phyloP scores from a whole-genome alignment of 2,329 filamentous ascomycete species.

The Alternaria postmessia region DNA sequence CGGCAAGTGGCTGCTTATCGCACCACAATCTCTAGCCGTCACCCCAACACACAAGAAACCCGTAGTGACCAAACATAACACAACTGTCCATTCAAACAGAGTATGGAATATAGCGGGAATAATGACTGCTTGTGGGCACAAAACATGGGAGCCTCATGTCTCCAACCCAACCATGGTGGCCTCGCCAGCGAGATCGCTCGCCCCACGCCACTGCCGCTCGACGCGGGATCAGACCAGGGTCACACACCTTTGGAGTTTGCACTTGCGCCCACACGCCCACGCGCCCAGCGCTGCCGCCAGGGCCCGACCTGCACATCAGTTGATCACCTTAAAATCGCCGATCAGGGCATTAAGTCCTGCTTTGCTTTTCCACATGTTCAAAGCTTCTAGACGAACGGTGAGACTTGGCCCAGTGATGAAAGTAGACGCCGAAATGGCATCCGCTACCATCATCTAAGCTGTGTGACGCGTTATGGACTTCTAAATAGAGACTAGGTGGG shows the following conservation, averaged over 20 bases:
- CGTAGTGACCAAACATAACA: background rate
- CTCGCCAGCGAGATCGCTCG: slow-evolving; percentile 1
- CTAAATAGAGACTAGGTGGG: slow-evolving; percentile 2
- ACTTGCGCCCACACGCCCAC: slow-evolving; percentile 1
- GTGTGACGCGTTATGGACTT: slow-evolving; percentile 1
- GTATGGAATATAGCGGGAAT: background rate
- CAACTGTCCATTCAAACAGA: background rate
- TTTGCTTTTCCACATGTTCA: background rate
- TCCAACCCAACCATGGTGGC: background rate
- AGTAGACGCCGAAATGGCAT: background rate
- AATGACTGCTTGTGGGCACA: background rate
- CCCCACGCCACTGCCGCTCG: slow-evolving; percentile 15
- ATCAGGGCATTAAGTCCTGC: background rate
- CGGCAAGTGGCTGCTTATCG: background rate
- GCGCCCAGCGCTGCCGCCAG: slow-evolving; percentile 2
- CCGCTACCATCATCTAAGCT: background rate
- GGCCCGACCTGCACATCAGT: slow-evolving; percentile 8
- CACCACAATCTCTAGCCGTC: background rate
- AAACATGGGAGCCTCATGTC: background rate
- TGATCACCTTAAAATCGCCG: slow-evolving; percentile 1
- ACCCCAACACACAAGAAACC: background rate
- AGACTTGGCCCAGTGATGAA: background rate
- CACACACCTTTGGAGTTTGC: background rate
- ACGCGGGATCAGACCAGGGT: slow-evolving; percentile 10
- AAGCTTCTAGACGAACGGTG: background rate